phyloP scores from a whole-genome alignment of 352 stramenopile species.

The Plasmopara viticola region DNA sequence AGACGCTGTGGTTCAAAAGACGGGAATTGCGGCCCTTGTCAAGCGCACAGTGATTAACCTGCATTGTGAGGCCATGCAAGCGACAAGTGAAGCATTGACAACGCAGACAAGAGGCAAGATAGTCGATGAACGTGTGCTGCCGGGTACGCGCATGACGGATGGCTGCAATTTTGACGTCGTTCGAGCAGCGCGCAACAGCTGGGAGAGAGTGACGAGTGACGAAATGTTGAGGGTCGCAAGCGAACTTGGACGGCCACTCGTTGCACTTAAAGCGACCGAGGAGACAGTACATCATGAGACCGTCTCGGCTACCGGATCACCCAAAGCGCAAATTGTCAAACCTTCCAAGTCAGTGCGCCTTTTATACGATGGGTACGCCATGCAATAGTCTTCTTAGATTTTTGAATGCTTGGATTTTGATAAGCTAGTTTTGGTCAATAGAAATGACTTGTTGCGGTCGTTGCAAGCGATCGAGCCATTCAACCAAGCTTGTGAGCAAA shows the following conservation, averaged over 20 bases:
- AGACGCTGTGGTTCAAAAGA: slow-evolving; percentile 45
- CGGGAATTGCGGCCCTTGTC: slow-evolving; percentile 40
- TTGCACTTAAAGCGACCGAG: slow-evolving; percentile 8
- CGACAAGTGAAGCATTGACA: slow-evolving; percentile 11
- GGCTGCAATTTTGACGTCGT: slow-evolving; percentile 44
- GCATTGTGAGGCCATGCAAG: slow-evolving; percentile 38
- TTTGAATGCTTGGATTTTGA: background rate
- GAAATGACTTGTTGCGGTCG: slow-evolving; percentile 53
- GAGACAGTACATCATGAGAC: slow-evolving; percentile 3
- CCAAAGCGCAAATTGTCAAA: slow-evolving; percentile 12
- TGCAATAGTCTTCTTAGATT: background rate
- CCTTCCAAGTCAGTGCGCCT: slow-evolving; percentile 31
- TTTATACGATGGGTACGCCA: slow-evolving; percentile 54
- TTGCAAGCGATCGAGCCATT: slow-evolving; percentile 52
- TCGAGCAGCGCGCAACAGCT: slow-evolving; percentile 30
- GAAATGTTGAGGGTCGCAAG: slow-evolving; percentile 56
- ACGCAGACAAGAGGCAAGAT: slow-evolving; percentile 17
- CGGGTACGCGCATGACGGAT: slow-evolving; percentile 12
- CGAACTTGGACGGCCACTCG: slow-evolving; percentile 35
- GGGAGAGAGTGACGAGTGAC: slow-evolving; percentile 62
- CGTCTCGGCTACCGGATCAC: background rate
- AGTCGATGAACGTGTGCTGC: slow-evolving; percentile 23
- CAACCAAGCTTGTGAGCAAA: slow-evolving; percentile 29
- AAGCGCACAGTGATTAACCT: slow-evolving; percentile 58
- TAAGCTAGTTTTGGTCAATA: slow-evolving; percentile 10